A percentile compares a stretch with the other conserved stretches of the same genome.
These are phyloP conservation scores for Russula emetica DNA, from an alignment of 768 basidiomycete genomes.

Conservation along the genomic window DNA sequence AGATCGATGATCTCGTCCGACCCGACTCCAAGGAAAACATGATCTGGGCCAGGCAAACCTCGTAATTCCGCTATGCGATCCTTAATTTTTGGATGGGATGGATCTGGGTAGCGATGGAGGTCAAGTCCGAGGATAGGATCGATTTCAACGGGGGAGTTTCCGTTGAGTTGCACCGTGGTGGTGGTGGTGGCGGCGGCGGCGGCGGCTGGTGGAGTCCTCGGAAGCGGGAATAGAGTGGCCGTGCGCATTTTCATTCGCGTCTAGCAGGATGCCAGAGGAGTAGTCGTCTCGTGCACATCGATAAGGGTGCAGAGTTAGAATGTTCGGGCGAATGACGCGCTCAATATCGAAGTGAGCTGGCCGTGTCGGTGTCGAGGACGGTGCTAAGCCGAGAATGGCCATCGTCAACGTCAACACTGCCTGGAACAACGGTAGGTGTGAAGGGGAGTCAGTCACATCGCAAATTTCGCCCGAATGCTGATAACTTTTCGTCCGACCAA, in stretches of 20 bases:
- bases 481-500: background rate
- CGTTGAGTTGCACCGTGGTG: conserved; percentile 25
- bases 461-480: too few species aligned
- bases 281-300: conserved; percentile 97
- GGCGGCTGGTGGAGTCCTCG: background rate
- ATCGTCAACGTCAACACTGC: conserved; percentile 34
- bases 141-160: conserved; percentile 33
- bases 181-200: too few species aligned
- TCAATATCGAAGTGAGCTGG: conserved; percentile 86
- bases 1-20: conserved; percentile 96
- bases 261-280: conserved; percentile 82
- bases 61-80: conserved; percentile 68
- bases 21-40: conserved; percentile 93
- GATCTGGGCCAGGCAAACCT: conserved; percentile 49
- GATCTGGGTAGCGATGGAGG: conserved; percentile 92
- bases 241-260: conserved; percentile 96
- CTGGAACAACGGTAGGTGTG: background rate
- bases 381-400: conserved; percentile 60
- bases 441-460: conserved; percentile 5
- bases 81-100: conserved; percentile 79
- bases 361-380: conserved; percentile 40
- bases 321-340: conserved; percentile 85
- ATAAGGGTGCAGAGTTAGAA: conserved; percentile 87
- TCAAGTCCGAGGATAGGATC: conserved; percentile 44
- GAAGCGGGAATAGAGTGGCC: conserved; percentile 64